These are phyloP conservation scores for Penicillium oxalicum DNA, from an alignment of 2,329 filamentous ascomycete species.

Conservation along the genomic window DNA sequence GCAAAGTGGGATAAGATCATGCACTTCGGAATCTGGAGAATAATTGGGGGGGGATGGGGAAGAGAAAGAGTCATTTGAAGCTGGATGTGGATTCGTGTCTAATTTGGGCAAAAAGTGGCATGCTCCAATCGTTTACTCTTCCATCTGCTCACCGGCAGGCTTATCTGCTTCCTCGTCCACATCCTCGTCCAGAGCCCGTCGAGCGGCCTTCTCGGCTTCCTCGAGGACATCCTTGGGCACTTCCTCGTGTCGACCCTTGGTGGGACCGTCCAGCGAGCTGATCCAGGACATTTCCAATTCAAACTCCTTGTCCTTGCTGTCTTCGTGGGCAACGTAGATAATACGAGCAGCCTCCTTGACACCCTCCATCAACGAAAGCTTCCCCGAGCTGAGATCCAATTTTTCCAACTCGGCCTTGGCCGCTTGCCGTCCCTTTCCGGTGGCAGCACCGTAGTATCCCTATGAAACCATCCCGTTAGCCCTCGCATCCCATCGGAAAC, in stretches of 20 bases:
- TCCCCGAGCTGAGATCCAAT: constrained; percentile 74
- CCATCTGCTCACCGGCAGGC: constrained; percentile 70
- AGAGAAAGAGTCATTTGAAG: not conserved
- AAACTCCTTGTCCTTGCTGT: constrained; percentile 99
- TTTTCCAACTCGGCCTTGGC: constrained; percentile 99
- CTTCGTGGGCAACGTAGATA: constrained; percentile 95
- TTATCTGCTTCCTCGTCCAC: constrained; percentile 66
- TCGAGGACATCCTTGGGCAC: constrained; percentile 86
- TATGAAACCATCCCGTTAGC: constrained; percentile 27
- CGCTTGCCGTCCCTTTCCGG: constrained; percentile 91
- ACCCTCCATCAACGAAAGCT: constrained; percentile 73
- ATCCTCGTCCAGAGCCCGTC: constrained; percentile 84
- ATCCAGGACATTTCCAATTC: constrained; percentile 99
- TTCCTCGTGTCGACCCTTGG: constrained; percentile 86
- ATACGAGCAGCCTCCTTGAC: constrained; percentile 96
- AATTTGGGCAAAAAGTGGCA: not conserved
- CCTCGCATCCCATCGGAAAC: not conserved
- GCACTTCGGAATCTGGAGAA: too few relatives aligned
- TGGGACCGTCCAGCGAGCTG: constrained; percentile 75
- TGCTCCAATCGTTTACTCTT: constrained; percentile 57
- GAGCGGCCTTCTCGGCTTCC: constrained; percentile 88
- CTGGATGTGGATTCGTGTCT: constrained; percentile 7
- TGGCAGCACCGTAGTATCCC: constrained; percentile 96
- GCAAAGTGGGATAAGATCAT: too few relatives aligned
- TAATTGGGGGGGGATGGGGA: too few relatives aligned